Percentiles rank a stretch among this genome's conserved stretches.
Conservation (phyloP, 2,329 filamentous ascomycete species). For the Tolypocladium tundrense region DNA sequence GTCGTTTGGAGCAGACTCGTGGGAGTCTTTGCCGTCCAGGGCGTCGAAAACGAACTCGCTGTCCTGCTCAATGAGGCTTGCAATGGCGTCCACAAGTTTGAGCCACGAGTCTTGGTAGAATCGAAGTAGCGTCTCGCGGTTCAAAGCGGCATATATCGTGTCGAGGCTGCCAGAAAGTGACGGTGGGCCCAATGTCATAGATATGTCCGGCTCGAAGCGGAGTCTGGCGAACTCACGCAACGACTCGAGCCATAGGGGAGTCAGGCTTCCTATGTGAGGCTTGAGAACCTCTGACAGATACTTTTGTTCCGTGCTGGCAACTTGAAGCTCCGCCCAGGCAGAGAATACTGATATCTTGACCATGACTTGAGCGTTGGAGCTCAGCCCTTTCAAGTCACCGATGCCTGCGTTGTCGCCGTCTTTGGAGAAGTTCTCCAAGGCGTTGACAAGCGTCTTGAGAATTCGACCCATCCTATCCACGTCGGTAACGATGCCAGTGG, state of each 20-base stretch:
- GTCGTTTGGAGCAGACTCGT: constrained; percentile 35
- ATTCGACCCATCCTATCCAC: constrained; percentile 98
- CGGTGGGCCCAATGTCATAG: constrained; percentile 73
- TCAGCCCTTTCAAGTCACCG: constrained; percentile 84
- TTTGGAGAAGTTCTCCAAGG: constrained; percentile 82
- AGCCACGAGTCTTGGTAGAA: constrained; percentile 98
- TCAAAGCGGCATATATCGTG: constrained; percentile 88
- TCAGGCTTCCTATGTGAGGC: constrained; percentile 80
- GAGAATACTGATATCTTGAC: constrained; percentile 96
- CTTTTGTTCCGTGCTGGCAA: constrained; percentile 83
- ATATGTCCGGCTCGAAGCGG: constrained; percentile 94
- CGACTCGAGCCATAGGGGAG: constrained; percentile 88
- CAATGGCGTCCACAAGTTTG: constrained; percentile 92
- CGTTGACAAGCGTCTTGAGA: constrained; percentile 81
- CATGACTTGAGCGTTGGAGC: constrained; percentile 95
- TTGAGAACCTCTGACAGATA: constrained; percentile 83
- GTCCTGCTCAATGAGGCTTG: constrained; percentile 93
- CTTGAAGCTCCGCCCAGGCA: constrained; percentile 93
- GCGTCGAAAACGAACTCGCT: constrained; percentile 97
- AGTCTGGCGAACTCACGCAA: constrained; percentile 87
- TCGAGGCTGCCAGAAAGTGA: constrained; percentile 79
- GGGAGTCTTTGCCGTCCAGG: constrained; percentile 69
- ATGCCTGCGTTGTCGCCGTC: constrained; percentile 77
- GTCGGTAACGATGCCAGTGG: constrained; percentile 93
- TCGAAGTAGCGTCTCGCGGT: constrained; percentile 81